phyloP scores from a whole-genome alignment of 805 yeast genomes.

The Metschnikowia lachancei region DNA sequence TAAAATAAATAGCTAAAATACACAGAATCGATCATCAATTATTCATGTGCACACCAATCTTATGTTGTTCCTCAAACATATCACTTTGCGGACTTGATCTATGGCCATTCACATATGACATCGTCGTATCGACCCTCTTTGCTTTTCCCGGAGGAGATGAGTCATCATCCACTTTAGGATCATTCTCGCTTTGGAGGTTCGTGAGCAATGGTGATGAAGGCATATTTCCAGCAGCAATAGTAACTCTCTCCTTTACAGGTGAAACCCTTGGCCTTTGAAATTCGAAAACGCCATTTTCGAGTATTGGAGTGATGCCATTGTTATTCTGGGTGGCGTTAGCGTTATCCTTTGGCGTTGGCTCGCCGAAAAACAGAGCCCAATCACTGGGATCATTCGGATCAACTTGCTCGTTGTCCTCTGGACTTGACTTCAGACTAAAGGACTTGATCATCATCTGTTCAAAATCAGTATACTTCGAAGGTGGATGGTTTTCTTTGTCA shows the following conservation, averaged over 20 bases:
- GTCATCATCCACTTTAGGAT: slow-evolving; percentile 14
- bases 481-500: slow-evolving; percentile 30
- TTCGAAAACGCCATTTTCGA: slow-evolving; percentile 30
- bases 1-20: too few species aligned
- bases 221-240: slow-evolving; percentile 32
- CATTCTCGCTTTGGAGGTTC: slow-evolving; percentile 12
- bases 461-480: slow-evolving; percentile 20
- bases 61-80: slow-evolving; percentile 4
- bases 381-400: slow-evolving; percentile 32
- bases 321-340: slow-evolving; percentile 10
- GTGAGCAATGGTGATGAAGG: slow-evolving; percentile 41
- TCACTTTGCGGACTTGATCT: slow-evolving; percentile 22
- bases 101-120: slow-evolving; percentile 19
- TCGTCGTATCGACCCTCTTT: slow-evolving; percentile 36
- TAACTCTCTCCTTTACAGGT: slow-evolving; percentile 21
- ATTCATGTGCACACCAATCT: not conserved
- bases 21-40: not conserved
- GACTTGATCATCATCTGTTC: slow-evolving; percentile 28
- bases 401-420: slow-evolving; percentile 11
- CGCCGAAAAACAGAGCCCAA: slow-evolving; percentile 46
- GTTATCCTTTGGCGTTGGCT: slow-evolving; percentile 40
- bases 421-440: slow-evolving; percentile 35
- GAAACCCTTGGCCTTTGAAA: slow-evolving; percentile 32
- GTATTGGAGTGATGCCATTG: slow-evolving; percentile 18
- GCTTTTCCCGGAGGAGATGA: slow-evolving; percentile 38